Base-by-base conservation (phyloP, 768 basidiomycete genomes). In the Suillus subaureus region DNA sequence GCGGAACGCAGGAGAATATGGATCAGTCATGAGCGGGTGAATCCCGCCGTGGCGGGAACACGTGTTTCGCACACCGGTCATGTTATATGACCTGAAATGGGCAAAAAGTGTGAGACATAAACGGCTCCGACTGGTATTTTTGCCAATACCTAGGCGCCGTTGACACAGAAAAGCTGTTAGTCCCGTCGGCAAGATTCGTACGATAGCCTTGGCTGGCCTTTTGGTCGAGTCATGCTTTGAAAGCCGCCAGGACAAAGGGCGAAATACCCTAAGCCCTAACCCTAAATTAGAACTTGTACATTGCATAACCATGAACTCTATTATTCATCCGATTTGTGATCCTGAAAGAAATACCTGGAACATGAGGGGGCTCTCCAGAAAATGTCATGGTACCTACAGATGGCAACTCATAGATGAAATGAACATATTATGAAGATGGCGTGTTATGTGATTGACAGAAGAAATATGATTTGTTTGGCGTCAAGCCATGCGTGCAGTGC, bases 201-300 rank as follows among this genome's bases (percentile, higher is more conserved):
- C 16, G 49, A 54, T 40, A 40, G 35, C 12, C 51, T 63, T 54
- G 67, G 66, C 42, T 55, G 39, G n/a, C 11, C 28, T 51, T 57
- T 33, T 66, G 3, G 52, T 49, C 56, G 64, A 61, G 64, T 43
- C 45, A 62, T 61, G 65, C 57, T 49, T 63, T 40, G n/a, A 64
- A 62, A 47, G 23, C 26, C 4, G 26, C 42, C 61, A 62, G 40
- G 60, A 49, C 35, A 62, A 43, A 64, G 60, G 64, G 61, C 23
- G 56, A 47, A 37, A 55, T 67, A 58, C 68, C 75, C 75, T 77
- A 13, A 55, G 71, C 75, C 76, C 75, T 76, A 76, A 74, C 73
- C 75, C 70, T 67, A 72, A 61, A 63, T 43, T 71, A 66, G 70
- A 15, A 61, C 54, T 61, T 61, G 47, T 42, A 40, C 7, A 26